These are phyloP conservation scores for Suhomyces canberraensis DNA, from an alignment of 805 yeast species.

Conservation along the genomic window DNA sequence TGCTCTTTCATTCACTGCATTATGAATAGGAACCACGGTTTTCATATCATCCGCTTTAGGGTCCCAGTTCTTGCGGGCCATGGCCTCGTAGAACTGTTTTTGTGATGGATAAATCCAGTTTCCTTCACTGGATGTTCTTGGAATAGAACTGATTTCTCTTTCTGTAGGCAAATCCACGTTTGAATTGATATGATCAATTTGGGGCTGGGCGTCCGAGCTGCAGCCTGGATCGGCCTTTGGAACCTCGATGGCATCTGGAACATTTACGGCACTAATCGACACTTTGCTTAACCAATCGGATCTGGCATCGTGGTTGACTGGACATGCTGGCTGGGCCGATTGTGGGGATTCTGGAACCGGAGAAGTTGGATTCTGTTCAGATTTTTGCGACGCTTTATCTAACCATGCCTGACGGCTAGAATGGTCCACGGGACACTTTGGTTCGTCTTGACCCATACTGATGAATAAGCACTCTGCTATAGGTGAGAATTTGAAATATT, in stretches of 20 bases:
- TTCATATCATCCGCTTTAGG: constrained; percentile 83
- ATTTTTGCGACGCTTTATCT: constrained; percentile 4
- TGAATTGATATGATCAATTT: constrained; percentile 21
- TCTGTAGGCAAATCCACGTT: constrained; percentile 51
- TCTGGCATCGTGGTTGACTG: constrained; percentile 65
- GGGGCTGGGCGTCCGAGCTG: constrained; percentile 43
- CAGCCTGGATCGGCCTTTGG: constrained; percentile 26
- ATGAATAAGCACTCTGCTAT: not conserved
- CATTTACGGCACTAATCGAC: constrained; percentile 25
- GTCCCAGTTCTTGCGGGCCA: constrained; percentile 85
- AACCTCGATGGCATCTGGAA: constrained; percentile 41
- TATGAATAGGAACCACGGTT: constrained; percentile 90
- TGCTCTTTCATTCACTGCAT: constrained; percentile 87
- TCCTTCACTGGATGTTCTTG: constrained; percentile 56
- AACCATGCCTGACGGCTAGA: constrained; percentile 33
- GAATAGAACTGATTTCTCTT: constrained; percentile 77
- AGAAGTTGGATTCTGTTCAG: not conserved
- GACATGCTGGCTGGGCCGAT: constrained; percentile 48
- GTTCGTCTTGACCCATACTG: constrained; percentile 15
- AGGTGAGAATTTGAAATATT: not conserved
- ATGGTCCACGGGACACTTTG: constrained; percentile 55
- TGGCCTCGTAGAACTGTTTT: constrained; percentile 90
- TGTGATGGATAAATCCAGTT: constrained; percentile 97
- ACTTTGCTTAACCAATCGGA: constrained; percentile 49
- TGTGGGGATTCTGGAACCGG: constrained; percentile 1